phyloP scores from a whole-genome alignment of 257 asterid species.

The Penstemon eatonii region DNA sequence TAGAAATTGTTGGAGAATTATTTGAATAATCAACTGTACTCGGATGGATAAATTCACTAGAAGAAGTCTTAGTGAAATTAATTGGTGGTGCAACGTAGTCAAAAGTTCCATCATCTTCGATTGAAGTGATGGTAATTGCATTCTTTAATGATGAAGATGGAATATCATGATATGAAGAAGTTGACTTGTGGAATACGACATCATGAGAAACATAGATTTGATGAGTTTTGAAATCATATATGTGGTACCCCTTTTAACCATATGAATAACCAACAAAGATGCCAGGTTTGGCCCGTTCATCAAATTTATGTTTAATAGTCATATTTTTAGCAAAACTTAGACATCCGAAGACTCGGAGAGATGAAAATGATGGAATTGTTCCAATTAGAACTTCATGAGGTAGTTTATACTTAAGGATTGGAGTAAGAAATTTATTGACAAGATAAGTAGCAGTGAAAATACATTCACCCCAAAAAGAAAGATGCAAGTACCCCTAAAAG shows the following conservation, averaged over 20 bases:
- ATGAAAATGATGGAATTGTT: background rate
- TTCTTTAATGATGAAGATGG: background rate
- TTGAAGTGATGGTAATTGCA: background rate
- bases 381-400: background rate
- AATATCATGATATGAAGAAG: background rate
- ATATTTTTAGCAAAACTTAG: slow-evolving; percentile 10
- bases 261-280: background rate
- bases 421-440: too few relatives aligned
- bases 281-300: background rate
- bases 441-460: background rate
- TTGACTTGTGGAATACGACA: background rate
- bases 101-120: background rate
- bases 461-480: slow-evolving; percentile 7
- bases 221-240: background rate
- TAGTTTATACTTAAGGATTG: background rate
- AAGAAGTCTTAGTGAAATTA: background rate
- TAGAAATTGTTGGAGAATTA: too few relatives aligned
- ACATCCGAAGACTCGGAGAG: background rate
- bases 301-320: background rate
- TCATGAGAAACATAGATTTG: background rate
- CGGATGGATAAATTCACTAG: background rate
- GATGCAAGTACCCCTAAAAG: background rate
- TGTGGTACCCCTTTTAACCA: background rate
- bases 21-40: too few relatives aligned
- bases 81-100: background rate